phyloP scores from a whole-genome alignment of 2,329 filamentous ascomycete genomes.

The Xylariaceae sp. region DNA sequence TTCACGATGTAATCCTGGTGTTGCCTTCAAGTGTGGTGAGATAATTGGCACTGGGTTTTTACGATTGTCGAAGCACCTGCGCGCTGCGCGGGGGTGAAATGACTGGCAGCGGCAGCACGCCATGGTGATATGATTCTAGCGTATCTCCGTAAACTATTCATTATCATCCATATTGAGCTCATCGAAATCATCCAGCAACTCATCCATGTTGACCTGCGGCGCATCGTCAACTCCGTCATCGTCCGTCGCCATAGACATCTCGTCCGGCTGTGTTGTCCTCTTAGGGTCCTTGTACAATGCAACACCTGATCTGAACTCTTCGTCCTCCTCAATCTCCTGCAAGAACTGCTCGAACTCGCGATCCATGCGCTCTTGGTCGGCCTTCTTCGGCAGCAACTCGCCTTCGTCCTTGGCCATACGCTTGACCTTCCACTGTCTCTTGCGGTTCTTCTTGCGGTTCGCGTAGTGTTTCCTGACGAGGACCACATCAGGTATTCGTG shows the following conservation, averaged over 20 bases:
- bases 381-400: slow-evolving; percentile 80
- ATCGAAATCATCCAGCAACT: slow-evolving; percentile 88
- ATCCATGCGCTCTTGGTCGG: slow-evolving; percentile 85
- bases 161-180: slow-evolving; percentile 72
- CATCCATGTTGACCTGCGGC: slow-evolving; percentile 73
- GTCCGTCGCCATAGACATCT: slow-evolving; percentile 66
- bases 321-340: slow-evolving; percentile 92
- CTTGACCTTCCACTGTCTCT: slow-evolving; percentile 90
- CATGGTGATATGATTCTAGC: neutral
- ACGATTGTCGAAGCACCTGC: neutral
- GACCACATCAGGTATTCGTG: slow-evolving; percentile 84
- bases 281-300: slow-evolving; percentile 76
- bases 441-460: slow-evolving; percentile 73
- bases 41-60: too few species aligned
- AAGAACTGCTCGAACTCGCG: slow-evolving; percentile 97
- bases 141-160: slow-evolving; percentile 11
- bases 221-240: slow-evolving; percentile 60
- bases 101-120: neutral
- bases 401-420: slow-evolving; percentile 89
- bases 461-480: slow-evolving; percentile 97
- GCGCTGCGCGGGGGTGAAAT: neutral
- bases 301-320: slow-evolving; percentile 79
- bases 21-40: neutral
- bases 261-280: slow-evolving; percentile 53
- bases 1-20: neutral